These are phyloP conservation scores for Neurospora africana DNA, from an alignment of 495 filamentous ascomycete species.

Conservation along the genomic window DNA sequence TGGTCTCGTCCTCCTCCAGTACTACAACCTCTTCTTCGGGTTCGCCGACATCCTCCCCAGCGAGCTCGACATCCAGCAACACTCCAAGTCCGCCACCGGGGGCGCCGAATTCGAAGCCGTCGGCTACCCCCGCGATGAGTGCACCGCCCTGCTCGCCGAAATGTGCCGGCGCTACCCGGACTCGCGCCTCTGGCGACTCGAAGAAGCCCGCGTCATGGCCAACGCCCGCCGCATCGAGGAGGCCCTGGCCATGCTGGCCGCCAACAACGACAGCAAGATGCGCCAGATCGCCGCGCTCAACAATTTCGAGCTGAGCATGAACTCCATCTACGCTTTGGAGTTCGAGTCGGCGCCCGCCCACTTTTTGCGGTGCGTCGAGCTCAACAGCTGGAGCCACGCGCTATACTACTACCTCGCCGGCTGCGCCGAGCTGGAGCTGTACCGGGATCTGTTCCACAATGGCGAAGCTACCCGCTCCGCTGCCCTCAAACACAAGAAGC, in stretches of 20 bases:
- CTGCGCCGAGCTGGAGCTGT: slow-evolving; percentile 63
- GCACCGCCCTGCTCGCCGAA: slow-evolving; percentile 53
- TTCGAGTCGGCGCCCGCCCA: slow-evolving; percentile 60
- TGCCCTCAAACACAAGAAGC: slow-evolving; percentile 36
- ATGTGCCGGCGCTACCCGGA: slow-evolving; percentile 75
- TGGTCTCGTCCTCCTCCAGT: slow-evolving; percentile 67
- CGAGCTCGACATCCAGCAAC: slow-evolving; percentile 38
- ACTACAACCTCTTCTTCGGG: slow-evolving; percentile 76
- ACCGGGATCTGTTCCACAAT: slow-evolving; percentile 47
- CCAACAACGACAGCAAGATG: slow-evolving; percentile 56
- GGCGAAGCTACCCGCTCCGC: slow-evolving; percentile 33
- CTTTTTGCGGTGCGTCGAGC: slow-evolving; percentile 67
- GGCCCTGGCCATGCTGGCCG: slow-evolving; percentile 53
- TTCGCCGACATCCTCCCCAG: slow-evolving; percentile 79
- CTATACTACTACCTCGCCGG: slow-evolving; percentile 89
- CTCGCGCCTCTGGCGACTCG: slow-evolving; percentile 76
- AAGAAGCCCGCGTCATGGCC: slow-evolving; percentile 73
- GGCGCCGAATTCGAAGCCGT: slow-evolving; percentile 33
- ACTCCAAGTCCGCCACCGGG: slow-evolving; percentile 18
- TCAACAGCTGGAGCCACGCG: slow-evolving; percentile 85
- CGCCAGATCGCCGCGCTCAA: slow-evolving; percentile 73
- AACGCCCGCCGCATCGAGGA: slow-evolving; percentile 56
- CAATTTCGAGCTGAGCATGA: slow-evolving; percentile 75
- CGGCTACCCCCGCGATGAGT: slow-evolving; percentile 63
- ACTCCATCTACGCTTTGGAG: slow-evolving; percentile 65